Base-by-base conservation (phyloP, 306 rosid species). In the Corylus heterophylla region DNA sequence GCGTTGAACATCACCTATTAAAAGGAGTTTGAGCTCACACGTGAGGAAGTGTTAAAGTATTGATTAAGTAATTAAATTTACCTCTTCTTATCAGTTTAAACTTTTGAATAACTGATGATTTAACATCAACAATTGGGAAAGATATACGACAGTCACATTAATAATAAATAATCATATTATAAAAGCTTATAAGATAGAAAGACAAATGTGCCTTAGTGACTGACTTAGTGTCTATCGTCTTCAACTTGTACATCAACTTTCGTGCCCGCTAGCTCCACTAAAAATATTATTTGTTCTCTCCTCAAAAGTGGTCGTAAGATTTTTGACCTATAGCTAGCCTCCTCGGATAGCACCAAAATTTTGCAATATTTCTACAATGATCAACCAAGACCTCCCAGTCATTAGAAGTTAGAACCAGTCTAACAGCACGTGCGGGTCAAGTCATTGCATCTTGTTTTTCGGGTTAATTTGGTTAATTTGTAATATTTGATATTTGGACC, bases 311-410 rank as follows among this genome's bases (percentile, higher is more conserved):
- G 51, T 39, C 18, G 42, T 13, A 48, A 42, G 72, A 42, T 68
- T 68, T n/a, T 39, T 68, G 72, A 68, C 72, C 72, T 68, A 68
- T 68, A 13, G n/a, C 69, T 68, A 13, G n/a, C 69, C 10, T 31
- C 69, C 45, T 29, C 45, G 69, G 45, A 12, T 35, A 35, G 16
- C 45, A 63, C 69, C 69, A 63, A 31, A 35, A 31, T 63, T 62
- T 29, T 4, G 64, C 35, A 22, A 22, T 22, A 58, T 7, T 58
- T 51, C 54, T 51, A 51, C 16, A 45, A 45, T 6, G 2, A 45
- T 45, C 10, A 45, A 45, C 10, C 49, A 45, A 45, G 49, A 45
- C 35, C 64, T 58, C 11, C 62, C 25, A 20, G 31, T 3, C 64
- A 58, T 20, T 58, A 58, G 64, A 58, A 58, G 20, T 20, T 58